A percentile compares a stretch with the other conserved stretches of the same genome.
These are phyloP conservation scores for Hymenoscyphus repandus DNA, from an alignment of 2,329 filamentous ascomycete species.

Conservation along the genomic window DNA sequence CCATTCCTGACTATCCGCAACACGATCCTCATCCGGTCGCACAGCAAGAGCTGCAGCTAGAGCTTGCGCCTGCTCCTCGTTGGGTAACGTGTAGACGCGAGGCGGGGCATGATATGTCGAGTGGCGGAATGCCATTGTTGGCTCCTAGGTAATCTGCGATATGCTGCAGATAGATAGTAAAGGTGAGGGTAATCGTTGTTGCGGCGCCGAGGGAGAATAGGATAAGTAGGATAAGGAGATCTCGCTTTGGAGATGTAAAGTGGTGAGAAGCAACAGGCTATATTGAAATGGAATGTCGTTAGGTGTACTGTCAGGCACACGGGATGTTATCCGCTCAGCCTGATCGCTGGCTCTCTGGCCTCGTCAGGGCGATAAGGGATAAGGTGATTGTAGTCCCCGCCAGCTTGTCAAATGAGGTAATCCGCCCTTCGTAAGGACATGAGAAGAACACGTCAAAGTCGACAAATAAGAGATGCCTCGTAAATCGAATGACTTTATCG, in stretches of 20 bases:
- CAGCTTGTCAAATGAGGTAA: too few relatives aligned
- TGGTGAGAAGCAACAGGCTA: background rate
- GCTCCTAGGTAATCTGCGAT: background rate
- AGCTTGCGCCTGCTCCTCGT: constrained; percentile 31
- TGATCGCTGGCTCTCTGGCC: background rate
- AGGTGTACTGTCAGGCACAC: background rate
- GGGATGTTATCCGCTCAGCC: background rate
- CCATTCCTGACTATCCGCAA: constrained; percentile 86
- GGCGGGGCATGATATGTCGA: constrained; percentile 49
- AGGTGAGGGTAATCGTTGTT: background rate
- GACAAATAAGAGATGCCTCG: too few relatives aligned
- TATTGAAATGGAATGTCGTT: too few relatives aligned
- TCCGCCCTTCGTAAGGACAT: too few relatives aligned
- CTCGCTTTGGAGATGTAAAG: background rate
- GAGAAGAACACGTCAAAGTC: too few relatives aligned
- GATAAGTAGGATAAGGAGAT: background rate
- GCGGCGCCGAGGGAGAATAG: background rate
- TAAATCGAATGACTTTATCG: too few relatives aligned
- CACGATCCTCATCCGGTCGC: constrained; percentile 22
- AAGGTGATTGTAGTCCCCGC: background rate
- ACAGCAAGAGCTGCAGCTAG: constrained; percentile 12
- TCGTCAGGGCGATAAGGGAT: background rate
- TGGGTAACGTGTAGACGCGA: constrained; percentile 38
- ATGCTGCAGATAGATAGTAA: background rate
- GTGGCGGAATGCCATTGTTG: constrained; percentile 55